Evolutionary conservation across 2,329 filamentous ascomycete species (phyloP).

Genomic region (Hypoxylon sp.): DNA sequence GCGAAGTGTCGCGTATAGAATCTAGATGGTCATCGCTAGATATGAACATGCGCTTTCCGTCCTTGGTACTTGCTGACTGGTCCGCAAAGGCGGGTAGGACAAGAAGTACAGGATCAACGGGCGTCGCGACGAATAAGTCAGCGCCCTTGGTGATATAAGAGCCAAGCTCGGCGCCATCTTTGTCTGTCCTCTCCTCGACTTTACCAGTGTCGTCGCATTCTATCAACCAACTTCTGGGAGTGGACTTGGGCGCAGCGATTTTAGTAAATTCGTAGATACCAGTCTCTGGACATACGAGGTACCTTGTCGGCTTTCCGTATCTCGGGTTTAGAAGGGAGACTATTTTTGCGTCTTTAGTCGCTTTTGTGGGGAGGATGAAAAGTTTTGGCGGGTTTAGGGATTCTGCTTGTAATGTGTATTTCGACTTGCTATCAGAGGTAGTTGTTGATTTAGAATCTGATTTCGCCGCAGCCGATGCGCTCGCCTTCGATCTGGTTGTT

Average conservation of each 20-base stretch:
- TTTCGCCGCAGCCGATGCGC: conserved; percentile 50
- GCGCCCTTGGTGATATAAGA: conserved; percentile 72
- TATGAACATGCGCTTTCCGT: conserved; percentile 74
- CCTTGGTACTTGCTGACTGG: conserved; percentile 58
- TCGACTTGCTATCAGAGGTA: conserved; percentile 53
- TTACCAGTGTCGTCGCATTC: conserved; percentile 53
- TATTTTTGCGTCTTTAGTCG: conserved; percentile 68
- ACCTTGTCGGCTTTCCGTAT: conserved; percentile 68
- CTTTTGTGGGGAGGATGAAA: conserved; percentile 72
- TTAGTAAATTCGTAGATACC: conserved; percentile 77
- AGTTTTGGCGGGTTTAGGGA: conserved; percentile 65
- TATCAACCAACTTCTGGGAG: conserved; percentile 75
- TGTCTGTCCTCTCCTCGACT: conserved; percentile 35
- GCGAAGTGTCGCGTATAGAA: conserved; percentile 66
- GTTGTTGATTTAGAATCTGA: conserved; percentile 49
- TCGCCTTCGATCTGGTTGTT: conserved; percentile 63
- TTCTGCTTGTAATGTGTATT: conserved; percentile 60
- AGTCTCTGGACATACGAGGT: conserved; percentile 72
- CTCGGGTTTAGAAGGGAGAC: conserved; percentile 73
- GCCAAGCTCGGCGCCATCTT: conserved; percentile 50
- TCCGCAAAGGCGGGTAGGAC: conserved; percentile 78
- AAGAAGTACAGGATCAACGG: conserved; percentile 87
- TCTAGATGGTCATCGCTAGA: conserved; percentile 81
- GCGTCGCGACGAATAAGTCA: conserved; percentile 86
- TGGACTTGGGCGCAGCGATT: conserved; percentile 66